These are phyloP conservation scores for Grigorovia jiainica DNA, from an alignment of 805 yeast genomes.

Conservation along the genomic window DNA sequence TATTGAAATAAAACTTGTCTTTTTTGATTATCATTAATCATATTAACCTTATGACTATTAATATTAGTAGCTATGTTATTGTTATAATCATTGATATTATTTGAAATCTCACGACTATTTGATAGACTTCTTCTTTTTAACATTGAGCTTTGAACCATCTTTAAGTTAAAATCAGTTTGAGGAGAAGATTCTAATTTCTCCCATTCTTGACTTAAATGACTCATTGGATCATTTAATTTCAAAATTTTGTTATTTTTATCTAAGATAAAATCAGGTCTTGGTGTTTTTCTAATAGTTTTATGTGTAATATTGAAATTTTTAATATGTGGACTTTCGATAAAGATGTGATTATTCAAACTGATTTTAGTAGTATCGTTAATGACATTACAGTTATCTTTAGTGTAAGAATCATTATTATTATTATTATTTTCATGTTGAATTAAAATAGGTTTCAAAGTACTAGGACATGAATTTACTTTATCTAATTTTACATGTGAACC, in stretches of 20 bases:
- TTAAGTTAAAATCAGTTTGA: slow-evolving; percentile 10
- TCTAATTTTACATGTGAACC: not conserved
- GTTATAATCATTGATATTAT: too few species aligned
- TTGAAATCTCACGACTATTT: slow-evolving; percentile 2
- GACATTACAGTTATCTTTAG: too few species aligned
- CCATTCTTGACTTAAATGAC: not conserved
- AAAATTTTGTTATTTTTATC: not conserved
- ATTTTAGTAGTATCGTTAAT: too few species aligned
- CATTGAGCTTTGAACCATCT: slow-evolving; percentile 22
- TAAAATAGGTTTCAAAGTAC: slow-evolving; percentile 2
- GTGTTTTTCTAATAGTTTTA: slow-evolving; percentile 8
- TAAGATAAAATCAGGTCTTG: slow-evolving; percentile 5
- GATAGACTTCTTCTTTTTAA: slow-evolving; percentile 17
- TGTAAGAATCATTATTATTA: not conserved
- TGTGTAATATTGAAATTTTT: slow-evolving; percentile 4
- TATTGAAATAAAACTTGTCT: too few species aligned
- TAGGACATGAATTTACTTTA: not conserved
- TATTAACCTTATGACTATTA: too few species aligned
- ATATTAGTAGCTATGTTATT: too few species aligned
- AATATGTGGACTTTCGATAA: slow-evolving; percentile 6
- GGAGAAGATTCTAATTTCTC: not conserved
- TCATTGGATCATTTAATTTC: not conserved
- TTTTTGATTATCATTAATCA: too few species aligned
- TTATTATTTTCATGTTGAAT: not conserved
- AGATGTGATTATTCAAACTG: slow-evolving; percentile 4